Evolutionary conservation across 139 green algal species (phyloP).

Genomic region (Tetratostichococcus sp.): DNA sequence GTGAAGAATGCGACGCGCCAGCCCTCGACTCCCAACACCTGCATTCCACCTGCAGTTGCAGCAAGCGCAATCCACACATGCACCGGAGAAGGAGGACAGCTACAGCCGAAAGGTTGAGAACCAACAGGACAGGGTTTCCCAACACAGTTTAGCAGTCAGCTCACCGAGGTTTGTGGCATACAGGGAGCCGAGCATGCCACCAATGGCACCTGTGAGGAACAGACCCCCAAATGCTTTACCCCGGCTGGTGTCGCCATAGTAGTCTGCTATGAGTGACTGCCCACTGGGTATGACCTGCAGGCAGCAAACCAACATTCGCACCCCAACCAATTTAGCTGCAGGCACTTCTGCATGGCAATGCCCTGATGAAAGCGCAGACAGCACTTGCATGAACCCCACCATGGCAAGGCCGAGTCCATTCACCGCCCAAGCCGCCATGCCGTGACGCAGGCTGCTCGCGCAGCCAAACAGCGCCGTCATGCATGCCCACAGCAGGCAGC

Average conservation of each 20-base stretch:
- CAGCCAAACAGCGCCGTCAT: conserved; percentile 49
- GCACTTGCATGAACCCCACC: conserved; percentile 14
- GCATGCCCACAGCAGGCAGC: conserved; percentile 60
- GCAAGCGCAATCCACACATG: too few relatives aligned
- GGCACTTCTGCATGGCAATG: not conserved
- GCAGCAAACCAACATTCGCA: not conserved
- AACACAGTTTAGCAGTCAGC: too few relatives aligned
- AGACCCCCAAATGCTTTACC: conserved; percentile 64
- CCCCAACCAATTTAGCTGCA: too few relatives aligned
- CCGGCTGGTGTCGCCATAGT: conserved; percentile 26
- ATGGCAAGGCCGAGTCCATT: conserved; percentile 67
- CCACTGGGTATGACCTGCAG: not conserved
- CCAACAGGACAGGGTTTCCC: too few relatives aligned
- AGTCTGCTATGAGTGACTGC: conserved; percentile 61
- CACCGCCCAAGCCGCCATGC: conserved; percentile 46
- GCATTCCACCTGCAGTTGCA: conserved; percentile 3
- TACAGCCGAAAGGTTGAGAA: too few relatives aligned
- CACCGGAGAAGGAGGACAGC: too few relatives aligned
- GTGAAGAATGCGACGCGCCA: conserved; percentile 42
- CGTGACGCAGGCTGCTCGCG: conserved; percentile 14
- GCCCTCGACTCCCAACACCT: conserved; percentile 19
- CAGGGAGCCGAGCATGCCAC: conserved; percentile 47
- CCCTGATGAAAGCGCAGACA: not conserved
- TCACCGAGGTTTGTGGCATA: conserved; percentile 69
- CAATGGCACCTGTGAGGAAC: conserved; percentile 45